A percentile compares a stretch with the other conserved stretches of the same genome.
phyloP scores from a whole-genome alignment of 2,329 filamentous ascomycete species.

The Paracoccidioides lutzii region DNA sequence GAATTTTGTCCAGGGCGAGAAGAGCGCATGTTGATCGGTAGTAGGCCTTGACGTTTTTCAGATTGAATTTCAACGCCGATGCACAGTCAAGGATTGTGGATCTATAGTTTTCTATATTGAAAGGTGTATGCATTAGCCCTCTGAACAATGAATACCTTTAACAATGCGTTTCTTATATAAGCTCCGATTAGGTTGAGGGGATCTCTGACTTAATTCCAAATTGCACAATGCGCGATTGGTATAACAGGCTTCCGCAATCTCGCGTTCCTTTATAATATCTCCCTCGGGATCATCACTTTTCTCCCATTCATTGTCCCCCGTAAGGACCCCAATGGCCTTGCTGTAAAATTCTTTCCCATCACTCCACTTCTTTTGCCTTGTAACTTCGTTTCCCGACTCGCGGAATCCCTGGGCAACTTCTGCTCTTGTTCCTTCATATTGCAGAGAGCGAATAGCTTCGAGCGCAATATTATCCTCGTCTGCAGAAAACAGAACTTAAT shows the following conservation, averaged over 20 bases:
- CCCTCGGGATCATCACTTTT: slow-evolving; percentile 41
- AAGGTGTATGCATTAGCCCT: background rate
- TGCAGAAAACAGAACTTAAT: slow-evolving; percentile 8
- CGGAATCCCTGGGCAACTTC: slow-evolving; percentile 80
- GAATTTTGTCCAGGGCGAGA: slow-evolving; percentile 61
- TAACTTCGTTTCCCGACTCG: slow-evolving; percentile 83
- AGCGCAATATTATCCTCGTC: slow-evolving; percentile 65
- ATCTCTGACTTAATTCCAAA: slow-evolving; percentile 55
- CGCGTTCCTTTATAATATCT: slow-evolving; percentile 49
- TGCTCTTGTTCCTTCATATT: slow-evolving; percentile 78
- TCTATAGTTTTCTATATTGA: slow-evolving; percentile 60
- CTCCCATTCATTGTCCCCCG: slow-evolving; percentile 46
- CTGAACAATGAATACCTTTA: background rate
- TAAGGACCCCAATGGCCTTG: slow-evolving; percentile 66
- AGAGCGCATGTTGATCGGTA: slow-evolving; percentile 74
- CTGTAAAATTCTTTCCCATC: slow-evolving; percentile 88
- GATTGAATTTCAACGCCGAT: slow-evolving; percentile 63
- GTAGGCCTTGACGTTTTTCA: slow-evolving; percentile 73
- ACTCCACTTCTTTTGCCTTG: slow-evolving; percentile 56
- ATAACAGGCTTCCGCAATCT: slow-evolving; percentile 61
- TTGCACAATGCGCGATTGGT: slow-evolving; percentile 85
- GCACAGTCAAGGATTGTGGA: slow-evolving; percentile 77
- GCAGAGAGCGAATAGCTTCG: slow-evolving; percentile 77
- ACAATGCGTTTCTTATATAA: background rate
- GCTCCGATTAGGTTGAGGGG: background rate